Conservation (phyloP, 352 stramenopile genomes). For the Nothophytophthora sp. region DNA sequence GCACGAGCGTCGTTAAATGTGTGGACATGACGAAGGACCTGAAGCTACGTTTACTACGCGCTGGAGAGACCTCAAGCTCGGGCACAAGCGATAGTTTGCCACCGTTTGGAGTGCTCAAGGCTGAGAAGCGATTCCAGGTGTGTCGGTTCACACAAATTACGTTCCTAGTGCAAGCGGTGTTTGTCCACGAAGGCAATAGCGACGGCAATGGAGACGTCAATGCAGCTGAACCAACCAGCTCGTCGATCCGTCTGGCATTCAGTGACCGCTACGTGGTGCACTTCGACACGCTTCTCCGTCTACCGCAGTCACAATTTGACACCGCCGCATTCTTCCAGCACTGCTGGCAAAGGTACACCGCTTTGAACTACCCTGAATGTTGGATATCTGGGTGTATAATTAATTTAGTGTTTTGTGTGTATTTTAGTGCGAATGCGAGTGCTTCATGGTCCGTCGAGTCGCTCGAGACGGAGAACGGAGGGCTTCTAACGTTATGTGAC, state of each 20-base stretch:
- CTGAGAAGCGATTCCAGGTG: slow-evolving; percentile 68
- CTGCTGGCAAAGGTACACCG: slow-evolving; percentile 50
- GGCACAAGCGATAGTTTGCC: slow-evolving; percentile 37
- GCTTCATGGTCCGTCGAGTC: slow-evolving; percentile 12
- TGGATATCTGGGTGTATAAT: background rate
- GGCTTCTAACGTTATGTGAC: slow-evolving; percentile 42
- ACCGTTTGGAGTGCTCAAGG: slow-evolving; percentile 62
- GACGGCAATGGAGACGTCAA: slow-evolving; percentile 6
- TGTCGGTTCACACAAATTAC: slow-evolving; percentile 49
- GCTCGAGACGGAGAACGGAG: background rate
- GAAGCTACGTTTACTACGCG: slow-evolving; percentile 47
- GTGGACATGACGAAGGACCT: slow-evolving; percentile 60
- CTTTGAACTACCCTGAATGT: background rate
- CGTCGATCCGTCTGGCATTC: slow-evolving; percentile 29
- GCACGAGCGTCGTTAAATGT: slow-evolving; percentile 41
- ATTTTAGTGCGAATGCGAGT: slow-evolving; percentile 11
- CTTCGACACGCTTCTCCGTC: slow-evolving; percentile 51
- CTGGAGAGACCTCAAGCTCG: slow-evolving; percentile 32
- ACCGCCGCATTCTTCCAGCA: slow-evolving; percentile 47
- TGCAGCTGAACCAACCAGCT: slow-evolving; percentile 4
- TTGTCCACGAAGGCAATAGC: slow-evolving; percentile 42
- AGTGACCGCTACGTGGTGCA: slow-evolving; percentile 49
- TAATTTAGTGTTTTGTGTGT: background rate
- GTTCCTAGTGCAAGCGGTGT: slow-evolving; percentile 69
- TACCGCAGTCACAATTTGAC: slow-evolving; percentile 27